Evolutionary conservation across 2,329 filamentous ascomycete genomes (phyloP), one percentile per base, ranked within the genome.

Genomic region (Verticillium nonalfalfae): DNA sequence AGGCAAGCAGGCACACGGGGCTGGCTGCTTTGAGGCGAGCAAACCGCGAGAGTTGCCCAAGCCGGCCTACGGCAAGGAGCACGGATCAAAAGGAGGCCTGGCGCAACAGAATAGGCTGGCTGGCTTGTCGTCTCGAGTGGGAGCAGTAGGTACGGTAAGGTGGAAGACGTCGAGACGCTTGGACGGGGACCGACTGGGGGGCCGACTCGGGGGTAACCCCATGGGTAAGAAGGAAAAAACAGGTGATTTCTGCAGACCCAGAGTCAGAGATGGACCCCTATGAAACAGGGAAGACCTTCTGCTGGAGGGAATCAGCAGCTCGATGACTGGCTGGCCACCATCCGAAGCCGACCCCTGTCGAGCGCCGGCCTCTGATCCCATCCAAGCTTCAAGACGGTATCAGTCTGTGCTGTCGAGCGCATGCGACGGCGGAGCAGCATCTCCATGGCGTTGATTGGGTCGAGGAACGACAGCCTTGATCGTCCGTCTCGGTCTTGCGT

Each of bases 201-300:
- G 26, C 26, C 26, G 26, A 31, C 26, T 31, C 26, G 4, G 26
- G 26, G 26, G 50, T 26, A 52, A 54, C 50, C 57, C 33, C 34
- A 36, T 31, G 54, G n/a, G 39, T n/a, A 40, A 26, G 52, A 33
- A 7, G 52, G 26, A 31, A 54, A 61, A 61, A 63, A 55, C 61
- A 63, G 39, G 50, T 61, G 63, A 61, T 64, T 64, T 61, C 63
- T 61, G 61, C 63, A 63, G 61, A 38, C 57, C 59, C 61, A 63
- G 63, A 52, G 45, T 52, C 21, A 52, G 45, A 26, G 45, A 52
- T 52, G 45, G n/a, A 52, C 7, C 45, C 18, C 45, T 52, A 21
- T 52, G 45, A 52, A 52, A 52, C 45, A 18, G 18, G 45, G 11
- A 52, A 6, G n/a, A n/a, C 26, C 18, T 18, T 18, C 10, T 9